These are phyloP conservation scores for Cavenderia fasciculata DNA, from an alignment of 78 protist genomes.

Conservation along the genomic window DNA sequence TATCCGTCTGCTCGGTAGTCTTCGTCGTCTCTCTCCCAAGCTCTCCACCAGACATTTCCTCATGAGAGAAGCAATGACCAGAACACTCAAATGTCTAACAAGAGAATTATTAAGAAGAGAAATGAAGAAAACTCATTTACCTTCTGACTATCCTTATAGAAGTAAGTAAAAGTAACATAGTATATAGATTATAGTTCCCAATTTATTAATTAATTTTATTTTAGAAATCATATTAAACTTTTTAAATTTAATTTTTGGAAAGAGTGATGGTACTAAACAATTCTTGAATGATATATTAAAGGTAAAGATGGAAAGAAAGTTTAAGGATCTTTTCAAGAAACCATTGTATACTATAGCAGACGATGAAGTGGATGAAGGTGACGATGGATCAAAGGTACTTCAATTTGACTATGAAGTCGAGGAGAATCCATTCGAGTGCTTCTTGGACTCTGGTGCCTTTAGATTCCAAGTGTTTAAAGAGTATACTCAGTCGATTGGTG, in stretches of 20 bases:
- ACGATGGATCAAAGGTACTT: background rate
- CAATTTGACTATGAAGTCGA: background rate
- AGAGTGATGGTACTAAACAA: background rate
- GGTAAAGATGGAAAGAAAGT: conserved; percentile 58
- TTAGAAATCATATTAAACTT: conserved; percentile 45
- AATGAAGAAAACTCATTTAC: conserved; percentile 71
- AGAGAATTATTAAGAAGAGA: conserved; percentile 72
- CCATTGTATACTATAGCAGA: background rate
- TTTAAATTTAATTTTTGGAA: conserved; percentile 48
- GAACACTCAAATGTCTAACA: conserved; percentile 47
- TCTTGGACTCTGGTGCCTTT: background rate
- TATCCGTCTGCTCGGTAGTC: conserved; percentile 34
- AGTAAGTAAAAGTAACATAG: conserved; percentile 5
- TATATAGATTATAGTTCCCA: too few species aligned
- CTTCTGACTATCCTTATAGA: conserved; percentile 74
- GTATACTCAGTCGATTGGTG: conserved; percentile 35
- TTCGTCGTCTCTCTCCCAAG: background rate
- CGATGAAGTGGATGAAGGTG: background rate
- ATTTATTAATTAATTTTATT: background rate
- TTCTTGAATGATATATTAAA: conserved; percentile 23
- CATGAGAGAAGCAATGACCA: conserved; percentile 14
- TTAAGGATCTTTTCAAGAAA: background rate
- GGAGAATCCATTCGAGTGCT: background rate
- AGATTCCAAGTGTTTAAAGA: background rate
- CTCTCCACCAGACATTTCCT: background rate